Percentiles rank a stretch among this genome's conserved stretches.
phyloP scores from a whole-genome alignment of 2,329 filamentous ascomycete species.

The Alternaria gaisen region DNA sequence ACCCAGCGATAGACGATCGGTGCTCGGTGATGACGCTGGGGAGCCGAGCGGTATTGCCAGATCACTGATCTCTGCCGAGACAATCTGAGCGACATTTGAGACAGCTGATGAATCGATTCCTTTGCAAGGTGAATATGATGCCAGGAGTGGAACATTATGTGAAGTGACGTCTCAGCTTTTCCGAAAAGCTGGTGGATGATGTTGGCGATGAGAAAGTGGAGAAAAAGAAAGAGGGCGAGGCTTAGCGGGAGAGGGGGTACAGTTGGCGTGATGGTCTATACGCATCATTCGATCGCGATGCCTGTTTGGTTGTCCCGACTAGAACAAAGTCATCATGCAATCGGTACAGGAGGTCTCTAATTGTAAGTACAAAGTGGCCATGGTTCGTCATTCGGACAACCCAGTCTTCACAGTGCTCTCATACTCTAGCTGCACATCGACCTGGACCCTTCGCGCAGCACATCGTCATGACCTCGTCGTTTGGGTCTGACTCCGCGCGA shows the following conservation, averaged over 20 bases:
- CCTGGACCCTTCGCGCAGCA: neutral
- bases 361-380: neutral
- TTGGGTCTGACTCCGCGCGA: neutral
- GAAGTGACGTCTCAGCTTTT: neutral
- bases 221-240: neutral
- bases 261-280: neutral
- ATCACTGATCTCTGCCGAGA: constrained; percentile 8
- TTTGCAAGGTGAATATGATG: constrained; percentile 6
- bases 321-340: neutral
- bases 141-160: neutral
- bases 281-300: neutral
- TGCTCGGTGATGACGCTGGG: constrained; percentile 15
- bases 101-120: too few relatives aligned
- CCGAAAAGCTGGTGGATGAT: neutral
- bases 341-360: neutral
- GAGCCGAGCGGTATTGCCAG: constrained; percentile 11
- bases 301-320: neutral
- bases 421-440: neutral
- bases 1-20: constrained; percentile 9
- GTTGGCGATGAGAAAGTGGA: constrained; percentile 1
- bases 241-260: neutral
- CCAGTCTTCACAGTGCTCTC: neutral
- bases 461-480: neutral
- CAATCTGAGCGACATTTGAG: constrained; percentile 1
- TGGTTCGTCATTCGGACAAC: neutral